Evolutionary conservation across 2,329 filamentous ascomycete species (phyloP).

Genomic region (Pestalotiopsis sp.): DNA sequence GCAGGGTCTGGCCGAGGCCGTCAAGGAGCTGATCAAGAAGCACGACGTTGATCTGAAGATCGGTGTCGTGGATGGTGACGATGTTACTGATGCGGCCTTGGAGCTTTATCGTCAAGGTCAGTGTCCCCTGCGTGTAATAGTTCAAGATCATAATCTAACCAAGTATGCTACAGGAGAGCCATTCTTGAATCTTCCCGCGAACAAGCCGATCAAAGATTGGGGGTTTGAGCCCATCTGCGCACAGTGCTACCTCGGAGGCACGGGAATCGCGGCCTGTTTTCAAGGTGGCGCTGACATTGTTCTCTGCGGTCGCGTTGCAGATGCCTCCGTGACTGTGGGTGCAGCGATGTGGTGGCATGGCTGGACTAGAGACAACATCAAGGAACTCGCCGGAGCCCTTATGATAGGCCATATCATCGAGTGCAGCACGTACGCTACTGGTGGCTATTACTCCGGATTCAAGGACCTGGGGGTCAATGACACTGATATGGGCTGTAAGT

Average conservation of each 20-base stretch:
- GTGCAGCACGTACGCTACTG: slow-evolving; percentile 44
- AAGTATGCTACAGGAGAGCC: neutral
- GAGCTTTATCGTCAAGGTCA: slow-evolving; percentile 28
- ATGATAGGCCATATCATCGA: slow-evolving; percentile 47
- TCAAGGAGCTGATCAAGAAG: slow-evolving; percentile 15
- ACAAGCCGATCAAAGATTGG: slow-evolving; percentile 29
- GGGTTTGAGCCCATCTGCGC: slow-evolving; percentile 18
- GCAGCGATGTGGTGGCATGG: slow-evolving; percentile 44
- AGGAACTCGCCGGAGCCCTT: slow-evolving; percentile 42
- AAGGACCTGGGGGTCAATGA: slow-evolving; percentile 24
- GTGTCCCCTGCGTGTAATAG: rapidly evolving
- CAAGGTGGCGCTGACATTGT: slow-evolving; percentile 37
- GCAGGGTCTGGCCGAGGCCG: slow-evolving; percentile 5
- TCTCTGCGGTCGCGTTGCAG: slow-evolving; percentile 40
- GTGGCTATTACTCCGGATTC: slow-evolving; percentile 47
- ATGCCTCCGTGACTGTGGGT: slow-evolving; percentile 48
- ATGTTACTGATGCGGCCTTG: slow-evolving; percentile 25
- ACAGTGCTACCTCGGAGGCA: slow-evolving; percentile 46
- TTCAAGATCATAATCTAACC: neutral
- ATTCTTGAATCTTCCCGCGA: slow-evolving; percentile 23
- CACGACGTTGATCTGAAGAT: slow-evolving; percentile 24
- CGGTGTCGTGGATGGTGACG: slow-evolving; percentile 31
- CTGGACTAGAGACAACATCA: slow-evolving; percentile 42
- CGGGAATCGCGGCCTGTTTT: slow-evolving; percentile 37
- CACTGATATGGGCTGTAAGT: slow-evolving; percentile 37